A percentile compares a stretch with the other conserved stretches of the same genome.
phyloP scores from a whole-genome alignment of 1,284 basidiomycete species.

The Cryptococcus sp. region DNA sequence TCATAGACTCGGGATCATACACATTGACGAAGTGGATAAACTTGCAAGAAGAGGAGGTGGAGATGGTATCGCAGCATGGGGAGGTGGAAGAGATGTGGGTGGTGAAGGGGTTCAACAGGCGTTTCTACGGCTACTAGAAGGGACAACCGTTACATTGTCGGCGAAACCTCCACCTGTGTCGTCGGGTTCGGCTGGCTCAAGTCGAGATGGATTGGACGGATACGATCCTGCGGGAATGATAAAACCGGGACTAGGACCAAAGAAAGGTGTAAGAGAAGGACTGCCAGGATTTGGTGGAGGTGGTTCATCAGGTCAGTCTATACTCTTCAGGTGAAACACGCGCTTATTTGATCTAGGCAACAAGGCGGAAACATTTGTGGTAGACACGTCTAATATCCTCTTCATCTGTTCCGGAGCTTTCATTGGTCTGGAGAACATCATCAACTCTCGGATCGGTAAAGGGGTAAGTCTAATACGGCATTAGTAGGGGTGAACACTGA shows the following conservation, averaged over 20 bases:
- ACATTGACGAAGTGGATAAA: constrained; percentile 96
- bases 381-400: constrained; percentile 66
- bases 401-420: constrained; percentile 92
- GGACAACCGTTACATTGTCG: constrained; percentile 69
- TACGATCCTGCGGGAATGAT: constrained; percentile 42
- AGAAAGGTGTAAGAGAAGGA: constrained; percentile 43
- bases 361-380: constrained; percentile 44
- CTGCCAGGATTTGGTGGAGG: constrained; percentile 39
- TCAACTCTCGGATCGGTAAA: constrained; percentile 72
- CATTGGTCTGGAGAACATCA: constrained; percentile 79
- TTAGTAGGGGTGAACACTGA: background rate
- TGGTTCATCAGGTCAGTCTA: constrained; percentile 8
- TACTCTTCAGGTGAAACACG: background rate
- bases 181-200: constrained; percentile 4
- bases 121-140: constrained; percentile 87
- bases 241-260: constrained; percentile 33
- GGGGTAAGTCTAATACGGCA: constrained; percentile 57
- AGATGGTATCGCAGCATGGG: constrained; percentile 51
- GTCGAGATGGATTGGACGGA: constrained; percentile 22
- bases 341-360: constrained; percentile 10
- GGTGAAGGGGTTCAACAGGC: constrained; percentile 95
- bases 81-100: constrained; percentile 76
- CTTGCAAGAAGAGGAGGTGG: constrained; percentile 64
- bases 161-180: constrained; percentile 54
- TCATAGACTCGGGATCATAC: constrained; percentile 78